Evolutionary conservation across 805 yeast species (phyloP).

Genomic region (Yamadazyma tumulicola): DNA sequence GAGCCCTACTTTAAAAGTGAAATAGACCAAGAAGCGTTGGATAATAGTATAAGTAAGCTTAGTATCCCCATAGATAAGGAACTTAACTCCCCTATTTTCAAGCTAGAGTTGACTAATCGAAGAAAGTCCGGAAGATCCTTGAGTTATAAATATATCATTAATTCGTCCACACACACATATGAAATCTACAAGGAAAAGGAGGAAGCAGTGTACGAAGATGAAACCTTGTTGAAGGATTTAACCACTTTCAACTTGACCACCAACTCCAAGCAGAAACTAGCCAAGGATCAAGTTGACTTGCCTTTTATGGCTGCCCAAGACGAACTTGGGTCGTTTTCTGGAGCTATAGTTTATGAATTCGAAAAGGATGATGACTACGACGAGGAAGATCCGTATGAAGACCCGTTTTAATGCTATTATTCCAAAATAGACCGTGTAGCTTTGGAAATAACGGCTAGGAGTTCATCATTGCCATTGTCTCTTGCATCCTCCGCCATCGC

Average conservation of each 20-base stretch:
- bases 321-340: slow-evolving; percentile 58
- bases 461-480: slow-evolving; percentile 4
- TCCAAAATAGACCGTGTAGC: slow-evolving; percentile 2
- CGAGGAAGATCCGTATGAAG: slow-evolving; percentile 97
- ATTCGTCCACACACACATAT: slow-evolving; percentile 45
- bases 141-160: slow-evolving; percentile 50
- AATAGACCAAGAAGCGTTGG: slow-evolving; percentile 49
- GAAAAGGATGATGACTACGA: slow-evolving; percentile 98
- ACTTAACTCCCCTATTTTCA: slow-evolving; percentile 46
- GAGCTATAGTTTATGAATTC: slow-evolving; percentile 93
- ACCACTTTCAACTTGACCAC: slow-evolving; percentile 87
- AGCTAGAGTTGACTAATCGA: slow-evolving; percentile 56
- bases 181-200: slow-evolving; percentile 24
- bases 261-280: slow-evolving; percentile 68
- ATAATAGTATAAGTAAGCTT: slow-evolving; percentile 33
- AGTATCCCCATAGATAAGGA: slow-evolving; percentile 44
- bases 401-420: slow-evolving; percentile 64
- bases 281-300: slow-evolving; percentile 79
- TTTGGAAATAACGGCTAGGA: slow-evolving; percentile 1
- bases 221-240: slow-evolving; percentile 59
- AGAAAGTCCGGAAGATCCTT: slow-evolving; percentile 84
- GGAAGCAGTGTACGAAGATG: slow-evolving; percentile 38
- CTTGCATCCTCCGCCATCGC: slow-evolving; percentile 6
- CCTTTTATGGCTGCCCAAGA: slow-evolving; percentile 91
- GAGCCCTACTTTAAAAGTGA: slow-evolving; percentile 35